phyloP scores from a whole-genome alignment of 257 asterid genomes.

The Penstemon davidsonii region DNA sequence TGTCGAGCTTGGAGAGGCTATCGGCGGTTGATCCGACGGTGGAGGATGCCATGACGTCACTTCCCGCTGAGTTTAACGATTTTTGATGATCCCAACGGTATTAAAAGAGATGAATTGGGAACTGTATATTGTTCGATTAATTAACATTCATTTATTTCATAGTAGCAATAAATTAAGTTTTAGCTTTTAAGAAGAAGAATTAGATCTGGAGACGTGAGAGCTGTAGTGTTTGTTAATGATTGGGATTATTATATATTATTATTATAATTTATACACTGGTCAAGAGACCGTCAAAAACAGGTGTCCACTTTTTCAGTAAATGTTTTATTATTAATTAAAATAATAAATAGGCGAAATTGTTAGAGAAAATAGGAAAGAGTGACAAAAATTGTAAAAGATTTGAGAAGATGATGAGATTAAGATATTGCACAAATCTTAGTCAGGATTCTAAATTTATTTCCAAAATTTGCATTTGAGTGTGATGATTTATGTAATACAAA shows the following conservation, averaged over 20 bases:
- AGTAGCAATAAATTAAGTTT: no score
- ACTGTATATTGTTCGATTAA: no score
- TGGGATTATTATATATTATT: background rate
- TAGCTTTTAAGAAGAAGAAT: slow-evolving; percentile 8
- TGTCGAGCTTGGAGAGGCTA: slow-evolving; percentile 44
- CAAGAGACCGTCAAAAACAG: background rate
- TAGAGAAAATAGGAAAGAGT: no score
- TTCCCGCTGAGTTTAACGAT: slow-evolving; percentile 19
- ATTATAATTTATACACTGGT: background rate
- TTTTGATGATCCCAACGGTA: slow-evolving; percentile 24
- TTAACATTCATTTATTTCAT: no score
- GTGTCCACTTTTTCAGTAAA: background rate
- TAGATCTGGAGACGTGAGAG: slow-evolving; percentile 2
- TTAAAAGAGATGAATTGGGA: slow-evolving; percentile 12
- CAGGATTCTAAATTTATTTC: no score
- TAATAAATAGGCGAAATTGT: no score
- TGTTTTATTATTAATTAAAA: no score
- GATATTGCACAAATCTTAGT: no score
- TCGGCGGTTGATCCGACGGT: slow-evolving; percentile 44
- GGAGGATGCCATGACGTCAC: slow-evolving; percentile 42
- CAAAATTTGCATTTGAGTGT: no score
- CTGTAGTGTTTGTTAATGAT: background rate
- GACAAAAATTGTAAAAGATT: no score
- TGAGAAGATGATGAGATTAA: no score
- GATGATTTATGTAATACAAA: no score